Base-by-base conservation (phyloP, 768 basidiomycete species). In the Boletus pseudo-olivaceus region DNA sequence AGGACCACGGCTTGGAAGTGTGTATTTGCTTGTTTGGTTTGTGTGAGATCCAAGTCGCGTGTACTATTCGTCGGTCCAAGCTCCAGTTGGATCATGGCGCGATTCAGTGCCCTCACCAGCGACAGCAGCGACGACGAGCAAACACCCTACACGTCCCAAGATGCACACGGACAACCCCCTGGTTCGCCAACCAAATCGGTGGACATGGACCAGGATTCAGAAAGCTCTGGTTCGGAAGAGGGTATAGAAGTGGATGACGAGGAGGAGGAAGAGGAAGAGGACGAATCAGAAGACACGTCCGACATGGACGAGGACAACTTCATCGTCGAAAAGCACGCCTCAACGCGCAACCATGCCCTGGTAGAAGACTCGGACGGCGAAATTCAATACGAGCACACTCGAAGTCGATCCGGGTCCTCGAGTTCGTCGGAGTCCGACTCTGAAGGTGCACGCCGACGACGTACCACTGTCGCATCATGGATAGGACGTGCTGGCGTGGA, bases 401-500 rank as follows among this genome's bases (percentile, higher is more conserved):
- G 65, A 26, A 70, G 75, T 29, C 72, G 73, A 50, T 72, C 75
- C 10, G 60, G 23, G 26, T 70, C 72, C 39, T 65, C 67, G 46
- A 65, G 60, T 34, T 43, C 64, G 38, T 59, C 71, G 40, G 51
- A 59, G 32, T 54, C 67, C 29, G 67, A 67, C 26, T 43, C 54
- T 0, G 65, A 59, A 23, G 55, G 17, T 32, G 47, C 42, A 27
- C 67, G 37, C 19, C 46, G 47, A 48, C 70, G 67, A 7, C 71
- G 83, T 55, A 72, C 80, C 7, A 76, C 78, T 7, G 75, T 83
- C 41, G 81, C 83, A 50, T 82, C 88, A 37, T 90, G 89, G 87
- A 83, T 85, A 14, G 79, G 85, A 44, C 82, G 82, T 47, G 68
- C 86, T 27, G 87, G 88, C 6, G 76, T 94, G n/a, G 91, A 95